A percentile compares a stretch with the other conserved stretches of the same genome.
Conservation (phyloP, 805 yeast species). For the Wickerhamomyces queroliae region DNA sequence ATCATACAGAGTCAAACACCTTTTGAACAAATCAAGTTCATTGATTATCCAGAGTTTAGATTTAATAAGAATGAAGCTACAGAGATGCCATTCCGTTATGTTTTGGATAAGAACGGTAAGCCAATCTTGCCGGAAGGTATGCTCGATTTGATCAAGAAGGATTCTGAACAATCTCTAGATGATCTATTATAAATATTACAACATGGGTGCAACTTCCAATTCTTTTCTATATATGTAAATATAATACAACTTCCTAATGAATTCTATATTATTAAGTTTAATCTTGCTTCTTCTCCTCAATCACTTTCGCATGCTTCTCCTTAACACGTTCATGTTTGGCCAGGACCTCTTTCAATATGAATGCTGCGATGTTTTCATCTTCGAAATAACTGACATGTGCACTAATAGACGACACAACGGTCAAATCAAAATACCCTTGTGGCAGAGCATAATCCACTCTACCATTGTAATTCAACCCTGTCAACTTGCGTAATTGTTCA, state of each 20-base stretch:
- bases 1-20: conserved; percentile 54
- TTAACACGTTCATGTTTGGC: conserved; percentile 18
- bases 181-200: conserved; percentile 47
- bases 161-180: conserved; percentile 77
- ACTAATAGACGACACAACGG: conserved; percentile 72
- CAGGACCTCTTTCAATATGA: conserved; percentile 57
- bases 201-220: no score
- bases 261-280: background rate
- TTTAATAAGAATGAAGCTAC: conserved; percentile 87
- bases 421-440: conserved; percentile 73
- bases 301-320: conserved; percentile 22
- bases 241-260: background rate
- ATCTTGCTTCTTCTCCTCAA: background rate
- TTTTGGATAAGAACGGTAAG: conserved; percentile 51
- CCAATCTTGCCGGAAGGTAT: conserved; percentile 93
- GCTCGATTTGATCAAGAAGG: conserved; percentile 79
- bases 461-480: conserved; percentile 59
- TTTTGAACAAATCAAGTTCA: conserved; percentile 73
- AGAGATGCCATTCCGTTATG: conserved; percentile 96
- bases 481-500: conserved; percentile 31
- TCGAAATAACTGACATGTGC: conserved; percentile 90
- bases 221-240: no score
- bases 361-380: conserved; percentile 78
- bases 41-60: conserved; percentile 92
- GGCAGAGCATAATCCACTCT: conserved; percentile 79